These are phyloP conservation scores for Trypanosoma vivax DNA, from an alignment of 208 protist species.

Conservation along the genomic window DNA sequence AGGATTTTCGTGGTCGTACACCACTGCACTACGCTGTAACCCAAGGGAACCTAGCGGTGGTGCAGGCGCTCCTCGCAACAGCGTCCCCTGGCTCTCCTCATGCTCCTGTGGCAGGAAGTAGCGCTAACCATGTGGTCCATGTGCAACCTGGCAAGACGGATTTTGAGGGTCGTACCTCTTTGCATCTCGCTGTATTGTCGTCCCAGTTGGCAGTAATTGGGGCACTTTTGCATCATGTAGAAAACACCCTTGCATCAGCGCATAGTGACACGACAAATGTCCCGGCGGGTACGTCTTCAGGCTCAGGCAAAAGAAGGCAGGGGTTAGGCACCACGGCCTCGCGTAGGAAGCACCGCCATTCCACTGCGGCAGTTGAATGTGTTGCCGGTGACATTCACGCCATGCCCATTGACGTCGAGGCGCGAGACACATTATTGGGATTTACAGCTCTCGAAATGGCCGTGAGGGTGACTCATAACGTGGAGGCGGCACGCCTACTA, in stretches of 20 bases:
- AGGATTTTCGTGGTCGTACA: constrained; percentile 68
- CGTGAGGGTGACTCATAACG: constrained; percentile 22
- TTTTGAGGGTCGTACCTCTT: constrained; percentile 46
- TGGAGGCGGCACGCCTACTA: constrained; percentile 31
- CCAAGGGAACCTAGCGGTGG: constrained; percentile 50
- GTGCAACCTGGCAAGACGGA: constrained; percentile 41
- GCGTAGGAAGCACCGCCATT: background rate
- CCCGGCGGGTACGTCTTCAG: background rate
- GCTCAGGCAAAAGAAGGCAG: background rate
- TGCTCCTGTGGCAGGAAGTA: no score
- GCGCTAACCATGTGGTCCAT: background rate
- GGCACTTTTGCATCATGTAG: constrained; percentile 46
- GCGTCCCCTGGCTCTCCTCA: background rate
- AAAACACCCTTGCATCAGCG: background rate
- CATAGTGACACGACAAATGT: background rate
- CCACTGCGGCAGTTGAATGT: background rate
- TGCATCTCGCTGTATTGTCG: constrained; percentile 66
- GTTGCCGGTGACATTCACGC: background rate
- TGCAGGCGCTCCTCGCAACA: constrained; percentile 31
- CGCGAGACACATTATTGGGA: constrained; percentile 30
- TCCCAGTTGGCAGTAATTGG: constrained; percentile 34
- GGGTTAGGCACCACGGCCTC: background rate
- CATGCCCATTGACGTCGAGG: constrained; percentile 46
- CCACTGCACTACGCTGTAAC: constrained; percentile 78
- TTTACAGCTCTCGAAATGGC: constrained; percentile 69